Conservation (phyloP, 108 stramenopile species). For the Fragilaria radians region DNA sequence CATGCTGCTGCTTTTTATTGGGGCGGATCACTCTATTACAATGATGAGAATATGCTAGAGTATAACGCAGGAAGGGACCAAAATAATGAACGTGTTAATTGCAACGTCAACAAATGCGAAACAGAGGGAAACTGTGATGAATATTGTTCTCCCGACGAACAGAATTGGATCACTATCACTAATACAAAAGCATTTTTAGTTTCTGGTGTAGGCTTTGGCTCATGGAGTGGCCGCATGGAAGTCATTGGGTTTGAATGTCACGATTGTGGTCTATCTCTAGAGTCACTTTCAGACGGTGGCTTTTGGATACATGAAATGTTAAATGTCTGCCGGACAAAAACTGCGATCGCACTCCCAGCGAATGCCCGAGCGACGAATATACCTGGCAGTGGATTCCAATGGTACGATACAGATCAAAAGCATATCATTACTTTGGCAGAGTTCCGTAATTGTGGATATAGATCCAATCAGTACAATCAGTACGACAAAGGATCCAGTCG, state of each 20-base stretch:
- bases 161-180: slow-evolving; percentile 10
- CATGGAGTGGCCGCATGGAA: slow-evolving; percentile 25
- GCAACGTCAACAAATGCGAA: slow-evolving; percentile 8
- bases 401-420: slow-evolving; percentile 32
- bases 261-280: slow-evolving; percentile 19
- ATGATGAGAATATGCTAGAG: slow-evolving; percentile 7
- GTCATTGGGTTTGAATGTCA: slow-evolving; percentile 25
- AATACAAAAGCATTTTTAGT: slow-evolving; percentile 18
- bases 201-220: slow-evolving; percentile 11
- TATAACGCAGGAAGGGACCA: slow-evolving; percentile 24
- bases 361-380: neutral
- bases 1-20: slow-evolving; percentile 31
- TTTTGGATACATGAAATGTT: slow-evolving; percentile 29
- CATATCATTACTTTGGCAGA: slow-evolving; percentile 20
- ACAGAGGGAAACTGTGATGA: slow-evolving; percentile 1
- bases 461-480: slow-evolving; percentile 15
- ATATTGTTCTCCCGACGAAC: neutral
- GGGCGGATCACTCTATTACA: slow-evolving; percentile 31
- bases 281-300: slow-evolving; percentile 18
- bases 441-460: slow-evolving; percentile 26
- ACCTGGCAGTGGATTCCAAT: slow-evolving; percentile 16
- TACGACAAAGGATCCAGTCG: too few relatives aligned
- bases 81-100: too few relatives aligned
- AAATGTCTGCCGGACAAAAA: slow-evolving; percentile 21
- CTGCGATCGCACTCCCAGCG: slow-evolving; percentile 5